These are phyloP conservation scores for Osmanthus fragrans DNA, from an alignment of 257 asterid species.

Conservation along the genomic window DNA sequence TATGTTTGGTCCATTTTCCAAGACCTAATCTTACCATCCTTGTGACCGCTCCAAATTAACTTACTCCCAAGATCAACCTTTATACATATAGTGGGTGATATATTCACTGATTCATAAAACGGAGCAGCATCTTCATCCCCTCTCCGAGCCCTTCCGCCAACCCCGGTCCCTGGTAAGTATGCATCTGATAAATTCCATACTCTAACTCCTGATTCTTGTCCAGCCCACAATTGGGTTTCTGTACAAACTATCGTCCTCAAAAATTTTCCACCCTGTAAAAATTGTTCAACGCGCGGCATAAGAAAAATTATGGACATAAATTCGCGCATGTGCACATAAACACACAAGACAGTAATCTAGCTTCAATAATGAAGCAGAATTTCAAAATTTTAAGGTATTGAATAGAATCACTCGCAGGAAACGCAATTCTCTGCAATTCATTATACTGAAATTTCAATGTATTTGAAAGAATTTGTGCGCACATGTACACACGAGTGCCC, in stretches of 20 bases:
- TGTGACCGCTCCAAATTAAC: conserved; percentile 93
- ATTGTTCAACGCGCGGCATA: no score
- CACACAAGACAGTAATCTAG: no score
- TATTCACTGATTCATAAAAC: conserved; percentile 41
- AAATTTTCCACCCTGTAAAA: conserved; percentile 64
- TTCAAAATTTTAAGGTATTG: no score
- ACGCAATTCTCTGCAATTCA: no score
- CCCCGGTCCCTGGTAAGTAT: conserved; percentile 66
- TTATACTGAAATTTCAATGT: no score
- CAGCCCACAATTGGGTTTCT: conserved; percentile 85
- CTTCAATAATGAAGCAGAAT: no score
- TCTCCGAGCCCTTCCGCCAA: conserved; percentile 65
- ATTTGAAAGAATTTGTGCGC: no score
- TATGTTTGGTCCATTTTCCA: conserved; percentile 81
- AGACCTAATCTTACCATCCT: conserved; percentile 84
- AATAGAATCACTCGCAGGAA: no score
- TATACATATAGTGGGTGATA: conserved; percentile 66
- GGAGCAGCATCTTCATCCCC: conserved; percentile 98
- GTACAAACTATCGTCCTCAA: conserved; percentile 82
- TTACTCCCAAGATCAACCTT: conserved; percentile 77
- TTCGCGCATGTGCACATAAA: no score
- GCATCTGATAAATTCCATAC: conserved; percentile 84
- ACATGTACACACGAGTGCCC: no score
- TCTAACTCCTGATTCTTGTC: conserved; percentile 92
- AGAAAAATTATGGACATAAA: no score